Evolutionary conservation across 208 protist species (phyloP).

Genomic region (Trichomonas vaginalis): DNA sequence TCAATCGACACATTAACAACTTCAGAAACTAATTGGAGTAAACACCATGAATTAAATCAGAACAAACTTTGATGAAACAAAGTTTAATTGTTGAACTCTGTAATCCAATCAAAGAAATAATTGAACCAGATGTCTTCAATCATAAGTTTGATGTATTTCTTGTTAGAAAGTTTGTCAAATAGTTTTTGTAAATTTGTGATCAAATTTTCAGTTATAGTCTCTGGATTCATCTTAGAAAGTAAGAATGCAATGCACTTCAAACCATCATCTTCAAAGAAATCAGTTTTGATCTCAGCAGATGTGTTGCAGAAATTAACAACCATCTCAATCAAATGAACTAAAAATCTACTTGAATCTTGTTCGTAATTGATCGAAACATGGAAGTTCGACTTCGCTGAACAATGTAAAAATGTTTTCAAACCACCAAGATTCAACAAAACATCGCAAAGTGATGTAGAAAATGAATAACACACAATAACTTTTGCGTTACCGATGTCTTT

Average conservation of each 20-base stretch:
- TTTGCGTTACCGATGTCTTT: neutral
- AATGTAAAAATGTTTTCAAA: neutral
- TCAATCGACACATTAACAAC: neutral
- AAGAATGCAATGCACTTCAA: neutral
- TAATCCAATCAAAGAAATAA: neutral
- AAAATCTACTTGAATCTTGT: neutral
- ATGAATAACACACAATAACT: neutral
- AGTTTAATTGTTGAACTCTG: neutral
- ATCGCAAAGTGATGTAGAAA: neutral
- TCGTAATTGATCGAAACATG: neutral
- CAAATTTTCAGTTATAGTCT: neutral
- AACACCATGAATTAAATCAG: neutral
- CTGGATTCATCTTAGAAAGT: neutral
- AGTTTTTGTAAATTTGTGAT: neutral
- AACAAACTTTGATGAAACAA: neutral
- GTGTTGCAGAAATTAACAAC: neutral
- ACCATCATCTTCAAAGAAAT: neutral
- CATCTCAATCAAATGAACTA: neutral
- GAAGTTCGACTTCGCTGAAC: neutral
- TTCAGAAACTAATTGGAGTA: neutral
- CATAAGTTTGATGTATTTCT: neutral
- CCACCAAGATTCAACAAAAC: neutral
- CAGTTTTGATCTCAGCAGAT: neutral
- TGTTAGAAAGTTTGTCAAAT: neutral
- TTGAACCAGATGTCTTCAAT: neutral